Evolutionary conservation across 2,329 filamentous ascomycete species (phyloP), one percentile per base, ranked within the genome.

Genomic region (Colletotrichum musae): DNA sequence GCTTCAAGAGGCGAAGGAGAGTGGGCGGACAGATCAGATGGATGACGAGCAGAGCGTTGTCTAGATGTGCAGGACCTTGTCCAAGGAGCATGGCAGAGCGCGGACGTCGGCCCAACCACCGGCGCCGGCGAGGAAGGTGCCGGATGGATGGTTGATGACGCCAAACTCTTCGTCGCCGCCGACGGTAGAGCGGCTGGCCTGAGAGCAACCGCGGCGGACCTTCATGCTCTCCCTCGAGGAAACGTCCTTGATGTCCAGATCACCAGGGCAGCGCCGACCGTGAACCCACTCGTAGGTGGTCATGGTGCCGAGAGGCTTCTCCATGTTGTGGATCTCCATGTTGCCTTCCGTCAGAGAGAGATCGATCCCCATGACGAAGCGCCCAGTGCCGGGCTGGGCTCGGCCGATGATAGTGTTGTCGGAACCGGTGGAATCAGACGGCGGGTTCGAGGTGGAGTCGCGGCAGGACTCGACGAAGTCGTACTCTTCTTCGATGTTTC

Each of bases 171-270:
- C 48, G 24, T 70, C 67, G 2, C 45, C 36, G 51, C 12, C 52
- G 12, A 52, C 51, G 1, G 62, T 70, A 18, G 56, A 50, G 10
- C 45, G 63, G 18, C 67, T 70, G 3, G 47, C 24, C 6, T 36
- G 51, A n/a, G 67, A 70, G 43, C 21, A 50, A 26, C 28, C 48
- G 18, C 53, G 41, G 26, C 57, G 62, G 43, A 67, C 62, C 52
- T 52, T 60, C 41, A 67, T 61, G 51, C 67, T 70, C 24, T 67
- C 67, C n/a, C 43, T 60, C 36, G 67, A 67, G 15, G 67, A 66
- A 13, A 41, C 58, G 24, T 70, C 62, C 43, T 61, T 70, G 56
- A 57, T 24, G 36, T 67, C 63, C 21, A 67, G 47, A 9, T 64
- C 62, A 7, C 67, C 67, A 15, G 56, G 62, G 36, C 56, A 70